Evolutionary conservation across 805 yeast species (phyloP), one percentile per base, ranked within the genome.

Genomic region (Wilhelminamyces savonicus): DNA sequence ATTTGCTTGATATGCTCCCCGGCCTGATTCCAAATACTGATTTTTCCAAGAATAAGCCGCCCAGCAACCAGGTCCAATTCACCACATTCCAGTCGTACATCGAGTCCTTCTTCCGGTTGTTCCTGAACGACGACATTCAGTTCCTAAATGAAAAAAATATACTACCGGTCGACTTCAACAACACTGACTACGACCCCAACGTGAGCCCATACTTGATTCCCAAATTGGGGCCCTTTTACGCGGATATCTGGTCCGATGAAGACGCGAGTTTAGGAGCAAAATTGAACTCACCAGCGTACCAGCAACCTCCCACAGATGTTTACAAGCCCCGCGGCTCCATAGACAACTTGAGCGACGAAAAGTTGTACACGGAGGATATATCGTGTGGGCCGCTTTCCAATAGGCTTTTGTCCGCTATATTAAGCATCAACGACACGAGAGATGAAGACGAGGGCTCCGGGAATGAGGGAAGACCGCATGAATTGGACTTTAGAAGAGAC

Each of bases 311-410:
- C 20, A 35, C 54, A 20, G 71, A 70, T 29, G 57, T 71, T 15
- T 51, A 53, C 48, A 59, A 50, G 19, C 78, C 95, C 0, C 78
- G 71, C 37, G 82, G 81, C 4, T 64, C 79, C 1, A 62, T 78
- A 1, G 76, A 71, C 14, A 68, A 64, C 16, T 44, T 83, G 26
- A 62, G 56, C 16, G 94, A 82, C 44, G 78, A 73, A 4, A 53
- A 59, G 1, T 54, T 88, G 32, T 90, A 83, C 40, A 69, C 80
- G 0, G 90, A 83, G 34, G 76, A 73, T 14, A 64, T 90, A 1
- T 80, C 94, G 1, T 81, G 95, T 51, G 98, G 98, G 1, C 97
- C 98, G 1, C 65, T 90, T 21, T 80, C 94, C 0, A 78, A 88
- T 15, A 70, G 98, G 35, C 62, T 90, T 26, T 52, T 90, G 30